Percentiles rank a stretch among this genome's conserved stretches.
Conservation (phyloP, 495 filamentous ascomycete species). For the Xylaria bambusicola region DNA sequence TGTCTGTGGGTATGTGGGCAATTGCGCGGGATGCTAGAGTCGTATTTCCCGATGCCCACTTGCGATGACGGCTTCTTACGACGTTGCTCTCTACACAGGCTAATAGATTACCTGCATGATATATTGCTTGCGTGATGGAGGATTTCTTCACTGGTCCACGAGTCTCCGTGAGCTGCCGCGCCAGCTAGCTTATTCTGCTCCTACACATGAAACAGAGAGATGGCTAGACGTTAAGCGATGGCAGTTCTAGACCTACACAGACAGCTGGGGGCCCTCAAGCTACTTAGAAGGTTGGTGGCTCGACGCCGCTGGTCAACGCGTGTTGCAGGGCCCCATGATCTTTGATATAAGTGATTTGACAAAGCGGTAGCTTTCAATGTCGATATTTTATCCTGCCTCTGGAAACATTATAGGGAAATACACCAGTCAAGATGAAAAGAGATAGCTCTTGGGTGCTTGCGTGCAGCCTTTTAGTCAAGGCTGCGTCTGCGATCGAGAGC, state of each 20-base stretch:
- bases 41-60: constrained; percentile 6
- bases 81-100: constrained; percentile 7
- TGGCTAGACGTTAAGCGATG: background rate
- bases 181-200: background rate
- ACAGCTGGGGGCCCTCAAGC: background rate
- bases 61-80: background rate
- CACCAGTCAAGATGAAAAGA: constrained; percentile 4
- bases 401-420: background rate
- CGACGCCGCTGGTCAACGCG: background rate
- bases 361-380: background rate
- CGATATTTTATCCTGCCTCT: background rate
- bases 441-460: constrained; percentile 1
- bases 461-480: background rate
- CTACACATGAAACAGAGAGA: background rate
- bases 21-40: constrained; percentile 8
- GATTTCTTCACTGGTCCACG: background rate
- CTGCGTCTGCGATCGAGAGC: constrained; percentile 5
- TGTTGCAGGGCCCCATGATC: background rate
- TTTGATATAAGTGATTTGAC: background rate
- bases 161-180: constrained; percentile 5
- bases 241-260: background rate
- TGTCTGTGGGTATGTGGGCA: constrained; percentile 7
- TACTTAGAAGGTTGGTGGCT: background rate
- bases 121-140: constrained; percentile 7
- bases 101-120: constrained; percentile 11